phyloP scores from a whole-genome alignment of 225 moss, liverwort and hornwort genomes.

The Lunularia cruciata region DNA sequence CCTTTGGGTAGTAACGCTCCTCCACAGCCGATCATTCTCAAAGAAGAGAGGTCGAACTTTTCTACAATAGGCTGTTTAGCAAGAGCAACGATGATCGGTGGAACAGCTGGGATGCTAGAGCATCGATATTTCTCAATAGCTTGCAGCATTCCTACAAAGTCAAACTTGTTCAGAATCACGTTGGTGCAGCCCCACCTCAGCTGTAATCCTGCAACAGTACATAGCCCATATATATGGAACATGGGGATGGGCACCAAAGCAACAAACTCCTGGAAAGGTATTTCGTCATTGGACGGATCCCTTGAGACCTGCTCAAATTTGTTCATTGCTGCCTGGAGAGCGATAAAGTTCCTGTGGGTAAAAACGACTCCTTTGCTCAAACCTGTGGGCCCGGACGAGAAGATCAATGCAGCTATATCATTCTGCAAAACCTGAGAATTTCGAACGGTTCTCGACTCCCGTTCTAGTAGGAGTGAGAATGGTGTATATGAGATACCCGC shows the following conservation, averaged over 20 bases:
- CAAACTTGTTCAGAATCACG: constrained; percentile 22
- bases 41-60: constrained; percentile 59
- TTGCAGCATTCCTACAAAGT: constrained; percentile 24
- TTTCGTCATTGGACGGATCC: constrained; percentile 3
- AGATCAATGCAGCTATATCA: constrained; percentile 44
- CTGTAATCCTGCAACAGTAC: constrained; percentile 25
- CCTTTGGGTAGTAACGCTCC: constrained; percentile 61
- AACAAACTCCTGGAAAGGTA: constrained; percentile 15
- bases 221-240: constrained; percentile 65
- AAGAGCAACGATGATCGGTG: constrained; percentile 56
- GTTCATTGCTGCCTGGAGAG: constrained; percentile 21
- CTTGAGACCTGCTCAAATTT: constrained; percentile 6
- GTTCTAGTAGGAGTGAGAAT: constrained; percentile 27
- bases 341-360: constrained; percentile 61
- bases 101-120: constrained; percentile 46
- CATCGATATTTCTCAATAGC: constrained; percentile 13
- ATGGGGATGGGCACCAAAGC: constrained; percentile 51
- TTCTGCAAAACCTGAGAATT: constrained; percentile 34
- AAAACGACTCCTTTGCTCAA: constrained; percentile 58
- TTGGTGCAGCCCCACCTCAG: constrained; percentile 33
- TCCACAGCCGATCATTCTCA: constrained; percentile 47
- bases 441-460: constrained; percentile 31
- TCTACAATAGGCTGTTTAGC: constrained; percentile 50
- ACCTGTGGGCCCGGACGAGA: constrained; percentile 62
- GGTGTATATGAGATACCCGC: constrained; percentile 13